Conservation (phyloP, 495 filamentous ascomycete genomes). For the Copromyces sp. region DNA sequence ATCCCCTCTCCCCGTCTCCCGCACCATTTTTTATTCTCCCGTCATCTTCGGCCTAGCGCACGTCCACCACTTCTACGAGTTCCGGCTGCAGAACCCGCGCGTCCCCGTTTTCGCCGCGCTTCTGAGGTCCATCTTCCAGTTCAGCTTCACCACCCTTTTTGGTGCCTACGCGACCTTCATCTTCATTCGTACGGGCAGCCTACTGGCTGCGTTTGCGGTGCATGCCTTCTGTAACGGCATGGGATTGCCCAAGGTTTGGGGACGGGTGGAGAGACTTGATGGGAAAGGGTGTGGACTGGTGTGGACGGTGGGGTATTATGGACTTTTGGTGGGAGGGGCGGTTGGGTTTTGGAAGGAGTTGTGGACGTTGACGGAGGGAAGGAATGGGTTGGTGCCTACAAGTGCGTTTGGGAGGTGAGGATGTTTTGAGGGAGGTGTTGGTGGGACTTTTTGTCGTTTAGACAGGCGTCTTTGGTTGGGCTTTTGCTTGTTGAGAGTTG, state of each 20-base stretch:
- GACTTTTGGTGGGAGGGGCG: slow-evolving; percentile 60
- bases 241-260: slow-evolving; percentile 83
- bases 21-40: slow-evolving; percentile 68
- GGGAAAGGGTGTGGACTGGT: slow-evolving; percentile 18
- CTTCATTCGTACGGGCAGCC: slow-evolving; percentile 76
- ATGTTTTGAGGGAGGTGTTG: background rate
- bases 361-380: slow-evolving; percentile 62
- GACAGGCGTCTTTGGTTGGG: background rate
- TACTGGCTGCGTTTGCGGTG: slow-evolving; percentile 58
- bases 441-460: background rate
- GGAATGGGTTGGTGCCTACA: slow-evolving; percentile 34
- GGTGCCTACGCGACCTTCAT: slow-evolving; percentile 86
- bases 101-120: slow-evolving; percentile 49
- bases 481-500: background rate
- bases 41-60: slow-evolving; percentile 93
- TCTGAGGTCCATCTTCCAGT: slow-evolving; percentile 67
- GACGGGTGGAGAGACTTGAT: slow-evolving; percentile 45
- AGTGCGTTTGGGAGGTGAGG: slow-evolving; percentile 9
- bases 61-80: slow-evolving; percentile 94
- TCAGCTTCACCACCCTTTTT: slow-evolving; percentile 88
- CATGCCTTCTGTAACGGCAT: slow-evolving; percentile 91
- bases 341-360: slow-evolving; percentile 56
- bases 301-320: slow-evolving; percentile 75
- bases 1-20: slow-evolving; percentile 46
- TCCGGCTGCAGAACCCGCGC: slow-evolving; percentile 67